phyloP scores from a whole-genome alignment of 2,329 filamentous ascomycete genomes.

The Nectriaceae sp. region DNA sequence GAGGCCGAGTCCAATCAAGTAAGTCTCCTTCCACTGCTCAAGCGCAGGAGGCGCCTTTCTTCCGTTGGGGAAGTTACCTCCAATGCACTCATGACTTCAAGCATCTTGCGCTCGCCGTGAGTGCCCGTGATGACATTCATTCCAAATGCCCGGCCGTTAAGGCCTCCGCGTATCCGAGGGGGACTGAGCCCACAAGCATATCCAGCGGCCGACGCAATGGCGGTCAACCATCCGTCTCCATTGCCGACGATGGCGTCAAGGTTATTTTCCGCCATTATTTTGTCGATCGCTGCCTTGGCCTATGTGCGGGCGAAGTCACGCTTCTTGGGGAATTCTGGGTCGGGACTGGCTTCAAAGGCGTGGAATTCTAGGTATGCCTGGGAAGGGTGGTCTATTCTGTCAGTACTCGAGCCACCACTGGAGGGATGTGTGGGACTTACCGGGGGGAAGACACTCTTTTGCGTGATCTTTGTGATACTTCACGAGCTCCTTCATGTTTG shows the following conservation, averaged over 20 bases:
- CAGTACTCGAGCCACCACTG: neutral
- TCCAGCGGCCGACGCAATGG: conserved; percentile 7
- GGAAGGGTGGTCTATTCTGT: conserved; percentile 5
- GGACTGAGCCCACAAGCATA: conserved; percentile 8
- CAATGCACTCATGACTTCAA: conserved; percentile 13
- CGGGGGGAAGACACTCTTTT: conserved; percentile 4
- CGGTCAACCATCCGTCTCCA: conserved; percentile 10
- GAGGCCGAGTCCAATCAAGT: too few relatives aligned
- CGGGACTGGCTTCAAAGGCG: conserved; percentile 2
- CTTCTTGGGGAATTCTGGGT: conserved; percentile 6
- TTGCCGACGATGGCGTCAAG: conserved; percentile 14
- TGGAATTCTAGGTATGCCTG: conserved; percentile 9
- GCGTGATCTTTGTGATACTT: conserved; percentile 10
- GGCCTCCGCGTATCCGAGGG: conserved; percentile 7
- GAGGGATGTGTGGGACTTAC: neutral
- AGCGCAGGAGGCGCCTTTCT: neutral
- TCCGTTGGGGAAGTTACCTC: conserved; percentile 12
- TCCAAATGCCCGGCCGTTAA: conserved; percentile 9
- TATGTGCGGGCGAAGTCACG: conserved; percentile 4
- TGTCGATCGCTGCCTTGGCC: conserved; percentile 4
- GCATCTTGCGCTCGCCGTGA: conserved; percentile 5
- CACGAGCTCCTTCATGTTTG: conserved; percentile 6
- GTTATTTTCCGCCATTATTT: conserved; percentile 4
- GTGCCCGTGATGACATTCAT: conserved; percentile 9
- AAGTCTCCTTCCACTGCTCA: too few relatives aligned